These are phyloP conservation scores for Cercospora sp. DNA, from an alignment of 2,329 filamentous ascomycete genomes.

Conservation along the genomic window DNA sequence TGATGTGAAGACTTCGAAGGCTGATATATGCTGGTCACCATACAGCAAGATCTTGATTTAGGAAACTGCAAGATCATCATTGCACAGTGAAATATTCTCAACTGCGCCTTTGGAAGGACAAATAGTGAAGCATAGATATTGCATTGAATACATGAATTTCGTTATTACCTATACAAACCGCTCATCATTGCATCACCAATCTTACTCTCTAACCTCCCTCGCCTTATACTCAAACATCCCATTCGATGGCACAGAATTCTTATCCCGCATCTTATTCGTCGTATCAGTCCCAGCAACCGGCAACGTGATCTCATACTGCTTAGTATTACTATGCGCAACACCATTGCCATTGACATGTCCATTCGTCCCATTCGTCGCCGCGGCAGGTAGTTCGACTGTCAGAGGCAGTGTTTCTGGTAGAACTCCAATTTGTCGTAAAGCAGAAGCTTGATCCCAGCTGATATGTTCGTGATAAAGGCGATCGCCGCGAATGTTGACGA, in stretches of 20 bases:
- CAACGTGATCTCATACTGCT: conserved; percentile 59
- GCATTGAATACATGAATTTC: background rate
- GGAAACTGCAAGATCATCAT: too few species aligned
- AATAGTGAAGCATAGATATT: background rate
- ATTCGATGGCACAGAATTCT: conserved; percentile 55
- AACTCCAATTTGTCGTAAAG: conserved; percentile 61
- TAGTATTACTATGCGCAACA: conserved; percentile 43
- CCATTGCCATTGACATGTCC: conserved; percentile 18
- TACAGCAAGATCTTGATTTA: background rate
- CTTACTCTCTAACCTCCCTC: conserved; percentile 17
- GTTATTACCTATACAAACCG: background rate
- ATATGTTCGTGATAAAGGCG: conserved; percentile 71
- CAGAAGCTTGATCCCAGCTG: conserved; percentile 66
- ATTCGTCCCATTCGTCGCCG: conserved; percentile 11
- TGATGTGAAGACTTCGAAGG: background rate
- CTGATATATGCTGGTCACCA: background rate
- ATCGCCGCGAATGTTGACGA: conserved; percentile 69
- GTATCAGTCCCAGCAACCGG: conserved; percentile 61
- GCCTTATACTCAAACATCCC: conserved; percentile 49
- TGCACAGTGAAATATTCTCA: too few species aligned
- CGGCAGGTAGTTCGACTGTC: conserved; percentile 46
- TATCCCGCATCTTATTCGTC: conserved; percentile 53
- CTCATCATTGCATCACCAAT: background rate
- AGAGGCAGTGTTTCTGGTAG: conserved; percentile 66
- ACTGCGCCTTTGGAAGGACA: fast-evolving